Evolutionary conservation across 768 basidiomycete species (phyloP).

Genomic region (Tremella mesenterica): DNA sequence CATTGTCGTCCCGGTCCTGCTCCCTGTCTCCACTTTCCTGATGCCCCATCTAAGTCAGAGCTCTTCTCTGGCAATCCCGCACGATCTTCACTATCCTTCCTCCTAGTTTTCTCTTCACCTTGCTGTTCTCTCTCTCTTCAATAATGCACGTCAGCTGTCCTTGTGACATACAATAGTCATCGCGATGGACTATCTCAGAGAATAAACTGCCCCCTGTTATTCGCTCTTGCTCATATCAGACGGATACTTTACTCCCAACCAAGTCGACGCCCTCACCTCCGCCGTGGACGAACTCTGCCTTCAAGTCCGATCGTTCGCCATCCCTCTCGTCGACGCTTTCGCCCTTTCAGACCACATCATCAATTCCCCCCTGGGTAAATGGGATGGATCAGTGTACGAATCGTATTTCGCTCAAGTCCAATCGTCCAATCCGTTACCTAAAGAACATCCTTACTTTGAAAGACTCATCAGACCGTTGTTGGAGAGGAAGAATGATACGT

Average conservation of each 20-base stretch:
- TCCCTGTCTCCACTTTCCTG: too few species aligned
- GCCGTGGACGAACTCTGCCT: slow-evolving; percentile 39
- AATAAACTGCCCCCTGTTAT: too few species aligned
- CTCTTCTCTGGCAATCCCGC: too few species aligned
- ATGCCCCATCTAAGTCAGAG: too few species aligned
- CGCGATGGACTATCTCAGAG: too few species aligned
- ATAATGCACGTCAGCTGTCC: too few species aligned
- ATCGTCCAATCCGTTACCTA: slow-evolving; percentile 46
- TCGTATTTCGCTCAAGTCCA: slow-evolving; percentile 48
- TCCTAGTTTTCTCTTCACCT: too few species aligned
- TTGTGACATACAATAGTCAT: too few species aligned
- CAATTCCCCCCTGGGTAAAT: slow-evolving; percentile 48
- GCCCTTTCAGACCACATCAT: slow-evolving; percentile 44
- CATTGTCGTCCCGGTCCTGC: slow-evolving; percentile 4
- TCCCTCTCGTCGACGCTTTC: slow-evolving; percentile 44
- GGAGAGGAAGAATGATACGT: slow-evolving; percentile 41
- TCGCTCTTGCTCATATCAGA: too few species aligned
- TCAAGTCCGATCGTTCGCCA: slow-evolving; percentile 35
- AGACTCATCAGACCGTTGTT: slow-evolving; percentile 48
- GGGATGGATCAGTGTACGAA: slow-evolving; percentile 48
- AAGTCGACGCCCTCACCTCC: slow-evolving; percentile 40
- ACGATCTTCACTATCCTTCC: too few species aligned
- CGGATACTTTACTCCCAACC: slow-evolving; percentile 37
- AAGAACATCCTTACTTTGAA: slow-evolving; percentile 48
- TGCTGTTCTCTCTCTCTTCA: too few species aligned